These are phyloP conservation scores for Botryotinia narcissicola DNA, from an alignment of 2,329 filamentous ascomycete genomes.

Conservation along the genomic window DNA sequence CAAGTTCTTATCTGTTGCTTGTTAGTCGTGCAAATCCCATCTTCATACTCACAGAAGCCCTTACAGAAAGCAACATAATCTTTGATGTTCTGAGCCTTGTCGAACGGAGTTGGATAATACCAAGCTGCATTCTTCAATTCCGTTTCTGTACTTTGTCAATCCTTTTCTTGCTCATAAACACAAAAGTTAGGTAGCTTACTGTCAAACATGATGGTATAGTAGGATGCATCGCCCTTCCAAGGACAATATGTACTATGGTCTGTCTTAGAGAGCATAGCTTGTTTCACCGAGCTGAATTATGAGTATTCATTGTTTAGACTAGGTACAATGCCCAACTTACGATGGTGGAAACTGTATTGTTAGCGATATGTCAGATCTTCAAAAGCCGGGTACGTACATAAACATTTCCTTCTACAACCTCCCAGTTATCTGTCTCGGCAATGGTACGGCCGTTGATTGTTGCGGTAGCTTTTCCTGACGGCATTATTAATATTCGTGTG, in stretches of 20 bases:
- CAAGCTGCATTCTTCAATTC: slow-evolving; percentile 47
- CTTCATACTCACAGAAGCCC: slow-evolving; percentile 24
- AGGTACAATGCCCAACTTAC: slow-evolving; percentile 28
- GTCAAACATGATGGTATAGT: slow-evolving; percentile 48
- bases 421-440: slow-evolving; percentile 46
- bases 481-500: slow-evolving; percentile 21
- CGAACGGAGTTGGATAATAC: slow-evolving; percentile 45
- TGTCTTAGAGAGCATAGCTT: slow-evolving; percentile 43
- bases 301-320: neutral
- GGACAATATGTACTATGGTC: slow-evolving; percentile 44
- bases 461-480: slow-evolving; percentile 38
- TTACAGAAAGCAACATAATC: slow-evolving; percentile 48
- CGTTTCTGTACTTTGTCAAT: slow-evolving; percentile 32
- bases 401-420: slow-evolving; percentile 49
- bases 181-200: slow-evolving; percentile 27
- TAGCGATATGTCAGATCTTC: slow-evolving; percentile 11
- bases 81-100: slow-evolving; percentile 45
- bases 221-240: slow-evolving; percentile 48
- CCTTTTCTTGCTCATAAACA: neutral
- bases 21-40: neutral
- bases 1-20: slow-evolving; percentile 14
- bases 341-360: slow-evolving; percentile 40
- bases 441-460: slow-evolving; percentile 46
- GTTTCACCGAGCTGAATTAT: slow-evolving; percentile 40
- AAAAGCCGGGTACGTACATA: slow-evolving; percentile 41